Evolutionary conservation across 208 protist genomes (phyloP).

Genomic region (Zelonia costaricensis): DNA sequence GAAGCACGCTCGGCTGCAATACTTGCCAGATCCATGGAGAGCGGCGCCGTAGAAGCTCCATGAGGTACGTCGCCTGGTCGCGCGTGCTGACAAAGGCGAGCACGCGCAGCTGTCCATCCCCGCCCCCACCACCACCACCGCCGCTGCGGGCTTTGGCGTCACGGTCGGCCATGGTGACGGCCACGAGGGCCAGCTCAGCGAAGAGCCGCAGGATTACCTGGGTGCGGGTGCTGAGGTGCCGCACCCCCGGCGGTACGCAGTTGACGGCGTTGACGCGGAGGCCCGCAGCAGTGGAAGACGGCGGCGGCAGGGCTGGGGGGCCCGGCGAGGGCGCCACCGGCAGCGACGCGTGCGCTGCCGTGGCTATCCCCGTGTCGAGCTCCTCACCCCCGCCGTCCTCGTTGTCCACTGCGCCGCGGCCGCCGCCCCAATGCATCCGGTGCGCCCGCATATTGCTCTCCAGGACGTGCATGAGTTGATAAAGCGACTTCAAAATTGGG

Average conservation of each 20-base stretch:
- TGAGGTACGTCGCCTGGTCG: background rate
- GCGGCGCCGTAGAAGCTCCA: background rate
- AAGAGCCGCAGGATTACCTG: conserved; percentile 15
- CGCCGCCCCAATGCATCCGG: too few species aligned
- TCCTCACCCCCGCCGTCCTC: too few species aligned
- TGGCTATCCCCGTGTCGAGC: background rate
- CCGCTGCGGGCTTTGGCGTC: background rate
- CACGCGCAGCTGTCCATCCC: background rate
- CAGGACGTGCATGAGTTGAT: background rate
- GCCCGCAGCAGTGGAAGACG: too few species aligned
- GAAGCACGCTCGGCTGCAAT: conserved; percentile 10
- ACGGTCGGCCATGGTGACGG: background rate
- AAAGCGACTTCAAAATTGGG: conserved; percentile 1
- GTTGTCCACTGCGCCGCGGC: too few species aligned
- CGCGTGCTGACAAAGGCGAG: conserved; percentile 15
- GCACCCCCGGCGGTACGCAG: background rate
- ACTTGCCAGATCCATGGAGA: background rate
- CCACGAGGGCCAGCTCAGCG: conserved; percentile 1
- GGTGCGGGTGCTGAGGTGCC: background rate
- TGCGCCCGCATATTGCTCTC: too few species aligned
- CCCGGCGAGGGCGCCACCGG: too few species aligned
- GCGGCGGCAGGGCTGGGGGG: background rate
- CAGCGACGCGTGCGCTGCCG: too few species aligned
- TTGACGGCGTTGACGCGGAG: background rate
- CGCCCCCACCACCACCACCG: too few species aligned